These are phyloP conservation scores for Tolypocladium tropicale DNA, from an alignment of 2,329 filamentous ascomycete genomes.

Conservation along the genomic window DNA sequence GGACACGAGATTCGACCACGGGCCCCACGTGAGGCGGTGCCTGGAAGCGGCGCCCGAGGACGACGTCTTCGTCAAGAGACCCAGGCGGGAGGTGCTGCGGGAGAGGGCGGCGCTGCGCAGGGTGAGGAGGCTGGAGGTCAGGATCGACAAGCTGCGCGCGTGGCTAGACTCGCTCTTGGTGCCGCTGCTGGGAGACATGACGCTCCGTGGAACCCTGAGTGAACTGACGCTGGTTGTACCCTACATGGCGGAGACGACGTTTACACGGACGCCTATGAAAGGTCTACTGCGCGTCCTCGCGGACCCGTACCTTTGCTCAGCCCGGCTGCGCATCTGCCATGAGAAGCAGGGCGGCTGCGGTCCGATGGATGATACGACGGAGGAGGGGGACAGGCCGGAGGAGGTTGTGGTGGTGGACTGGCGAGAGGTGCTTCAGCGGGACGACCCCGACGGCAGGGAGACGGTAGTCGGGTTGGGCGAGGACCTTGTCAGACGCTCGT, in stretches of 20 bases:
- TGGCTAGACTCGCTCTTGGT: conserved; percentile 19
- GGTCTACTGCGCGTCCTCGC: conserved; percentile 29
- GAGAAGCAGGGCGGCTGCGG: conserved; percentile 15
- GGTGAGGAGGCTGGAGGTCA: conserved; percentile 16
- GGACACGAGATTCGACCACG: conserved; percentile 16
- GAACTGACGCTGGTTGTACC: conserved; percentile 9
- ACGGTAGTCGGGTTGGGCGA: conserved; percentile 7
- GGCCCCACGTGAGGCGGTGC: conserved; percentile 14
- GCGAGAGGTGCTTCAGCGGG: conserved; percentile 17
- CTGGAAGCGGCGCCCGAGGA: conserved; percentile 10
- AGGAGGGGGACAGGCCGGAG: no score
- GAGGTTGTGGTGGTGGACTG: no score
- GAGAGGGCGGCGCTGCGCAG: conserved; percentile 14
- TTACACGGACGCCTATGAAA: conserved; percentile 18
- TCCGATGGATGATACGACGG: neutral
- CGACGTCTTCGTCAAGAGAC: conserved; percentile 5
- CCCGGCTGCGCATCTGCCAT: conserved; percentile 24
- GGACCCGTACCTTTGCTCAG: conserved; percentile 33
- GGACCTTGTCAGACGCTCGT: no score
- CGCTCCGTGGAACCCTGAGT: conserved; percentile 17
- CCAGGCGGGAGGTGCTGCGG: conserved; percentile 8
- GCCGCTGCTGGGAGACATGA: conserved; percentile 20
- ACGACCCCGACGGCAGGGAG: conserved; percentile 18
- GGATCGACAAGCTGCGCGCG: conserved; percentile 18
- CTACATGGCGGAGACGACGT: conserved; percentile 1